These are phyloP conservation scores for Hirsutella minnesotensis DNA, from an alignment of 2,329 filamentous ascomycete species.

Conservation along the genomic window DNA sequence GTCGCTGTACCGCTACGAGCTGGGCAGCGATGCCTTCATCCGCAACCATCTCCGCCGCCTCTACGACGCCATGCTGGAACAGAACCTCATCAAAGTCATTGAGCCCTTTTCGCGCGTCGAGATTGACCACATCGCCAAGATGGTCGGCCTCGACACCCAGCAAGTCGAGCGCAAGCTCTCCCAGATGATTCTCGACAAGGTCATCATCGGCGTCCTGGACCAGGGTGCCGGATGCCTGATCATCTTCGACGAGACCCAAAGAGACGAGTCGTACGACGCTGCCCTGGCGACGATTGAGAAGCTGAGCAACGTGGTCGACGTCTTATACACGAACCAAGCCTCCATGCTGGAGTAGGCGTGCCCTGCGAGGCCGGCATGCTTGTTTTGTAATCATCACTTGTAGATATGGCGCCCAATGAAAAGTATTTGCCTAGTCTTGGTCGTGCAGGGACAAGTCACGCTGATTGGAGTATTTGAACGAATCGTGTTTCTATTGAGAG, in stretches of 20 bases:
- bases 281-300: constrained; percentile 93
- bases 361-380: constrained; percentile 7
- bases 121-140: constrained; percentile 92
- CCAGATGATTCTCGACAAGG: constrained; percentile 99
- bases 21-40: constrained; percentile 91
- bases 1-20: constrained; percentile 80
- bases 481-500: too few species aligned
- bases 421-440: too few species aligned
- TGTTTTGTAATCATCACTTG: not conserved
- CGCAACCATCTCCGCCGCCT: constrained; percentile 89
- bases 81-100: constrained; percentile 99
- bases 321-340: constrained; percentile 95
- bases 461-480: too few species aligned
- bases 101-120: constrained; percentile 97
- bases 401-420: not conserved
- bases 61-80: constrained; percentile 97
- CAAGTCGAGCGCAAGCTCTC: constrained; percentile 97
- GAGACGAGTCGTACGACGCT: constrained; percentile 88
- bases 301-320: constrained; percentile 92
- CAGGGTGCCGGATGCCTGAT: constrained; percentile 97
- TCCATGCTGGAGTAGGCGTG: constrained; percentile 70
- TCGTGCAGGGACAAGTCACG: too few species aligned
- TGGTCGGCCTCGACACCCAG: constrained; percentile 90
- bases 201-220: constrained; percentile 93
- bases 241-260: constrained; percentile 88